A percentile compares a stretch with the other conserved stretches of the same genome.
Conservation (phyloP, 345 rosid species). For the Gossypium raimondii region DNA sequence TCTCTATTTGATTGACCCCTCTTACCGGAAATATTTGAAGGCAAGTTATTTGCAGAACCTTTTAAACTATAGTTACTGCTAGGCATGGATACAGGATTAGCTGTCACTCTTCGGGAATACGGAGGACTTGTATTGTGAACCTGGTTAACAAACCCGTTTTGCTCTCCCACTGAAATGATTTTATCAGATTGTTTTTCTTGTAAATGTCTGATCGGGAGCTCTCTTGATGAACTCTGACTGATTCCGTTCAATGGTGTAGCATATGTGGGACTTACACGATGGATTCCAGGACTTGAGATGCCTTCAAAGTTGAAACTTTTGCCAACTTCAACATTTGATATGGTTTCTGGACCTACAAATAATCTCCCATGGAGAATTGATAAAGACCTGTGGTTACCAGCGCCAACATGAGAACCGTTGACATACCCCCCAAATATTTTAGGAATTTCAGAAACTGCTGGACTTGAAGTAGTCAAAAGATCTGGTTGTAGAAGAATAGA, state of each 20-base stretch:
- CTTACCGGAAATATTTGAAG: constrained; percentile 34
- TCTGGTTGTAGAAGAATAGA: constrained; percentile 36
- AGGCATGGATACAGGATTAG: constrained; percentile 36
- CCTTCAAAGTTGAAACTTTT: constrained; percentile 42
- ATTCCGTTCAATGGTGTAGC: constrained; percentile 42
- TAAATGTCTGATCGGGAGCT: constrained; percentile 29
- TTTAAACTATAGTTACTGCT: constrained; percentile 31
- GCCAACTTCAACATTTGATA: constrained; percentile 31
- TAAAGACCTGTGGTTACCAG: constrained; percentile 25
- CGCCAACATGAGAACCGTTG: constrained; percentile 22
- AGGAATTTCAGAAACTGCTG: constrained; percentile 42
- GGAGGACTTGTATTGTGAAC: constrained; percentile 33
- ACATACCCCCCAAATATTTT: constrained; percentile 24
- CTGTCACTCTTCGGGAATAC: constrained; percentile 27
- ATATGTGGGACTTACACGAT: constrained; percentile 13
- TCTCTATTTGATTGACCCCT: constrained; percentile 39
- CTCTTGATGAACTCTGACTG: constrained; percentile 24
- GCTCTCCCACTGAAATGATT: constrained; percentile 37
- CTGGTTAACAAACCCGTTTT: constrained; percentile 45
- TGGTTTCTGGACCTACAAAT: constrained; percentile 37
- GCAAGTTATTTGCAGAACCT: constrained; percentile 32
- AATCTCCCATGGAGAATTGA: constrained; percentile 41
- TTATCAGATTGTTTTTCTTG: constrained; percentile 31
- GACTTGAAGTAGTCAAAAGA: constrained; percentile 16
- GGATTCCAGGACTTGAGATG: constrained; percentile 33